A percentile compares a stretch with the other conserved stretches of the same genome.
phyloP scores from a whole-genome alignment of 768 basidiomycete genomes.

The Asterophora lycoperdoides region DNA sequence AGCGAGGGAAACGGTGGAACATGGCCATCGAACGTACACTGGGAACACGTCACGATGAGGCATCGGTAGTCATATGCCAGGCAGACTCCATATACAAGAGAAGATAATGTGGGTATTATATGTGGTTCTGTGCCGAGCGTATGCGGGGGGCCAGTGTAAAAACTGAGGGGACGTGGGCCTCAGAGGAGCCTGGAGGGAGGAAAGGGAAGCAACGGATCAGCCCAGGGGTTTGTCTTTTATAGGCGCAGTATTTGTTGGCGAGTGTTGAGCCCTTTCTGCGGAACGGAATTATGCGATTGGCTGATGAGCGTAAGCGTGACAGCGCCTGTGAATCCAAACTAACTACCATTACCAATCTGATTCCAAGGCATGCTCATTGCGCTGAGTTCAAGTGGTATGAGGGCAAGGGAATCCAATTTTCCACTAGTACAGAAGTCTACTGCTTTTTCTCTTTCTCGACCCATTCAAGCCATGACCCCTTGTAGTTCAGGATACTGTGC shows the following conservation, averaged over 20 bases:
- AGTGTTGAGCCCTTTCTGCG: constrained; percentile 45
- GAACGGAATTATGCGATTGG: constrained; percentile 46
- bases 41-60: too few species aligned
- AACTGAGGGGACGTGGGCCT: not conserved
- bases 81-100: too few species aligned
- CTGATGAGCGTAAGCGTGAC: too few species aligned
- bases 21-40: too few species aligned
- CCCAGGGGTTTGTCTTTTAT: constrained; percentile 21
- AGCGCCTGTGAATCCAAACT: too few species aligned
- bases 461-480: constrained; percentile 91
- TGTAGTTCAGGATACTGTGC: constrained; percentile 65
- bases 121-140: too few species aligned
- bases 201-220: constrained; percentile 8
- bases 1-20: too few species aligned
- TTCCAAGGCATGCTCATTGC: too few species aligned
- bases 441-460: constrained; percentile 45
- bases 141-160: too few species aligned
- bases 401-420: not conserved
- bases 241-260: constrained; percentile 20
- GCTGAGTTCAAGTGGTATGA: constrained; percentile 2
- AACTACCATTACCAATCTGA: too few species aligned
- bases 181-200: constrained; percentile 1
- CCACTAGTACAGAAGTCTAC: not conserved
- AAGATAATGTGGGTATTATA: too few species aligned
- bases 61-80: too few species aligned